A percentile compares a stretch with the other conserved stretches of the same genome.
Evolutionary conservation across 2,329 filamentous ascomycete genomes (phyloP).

Genomic region (Raffaelea arxii): DNA sequence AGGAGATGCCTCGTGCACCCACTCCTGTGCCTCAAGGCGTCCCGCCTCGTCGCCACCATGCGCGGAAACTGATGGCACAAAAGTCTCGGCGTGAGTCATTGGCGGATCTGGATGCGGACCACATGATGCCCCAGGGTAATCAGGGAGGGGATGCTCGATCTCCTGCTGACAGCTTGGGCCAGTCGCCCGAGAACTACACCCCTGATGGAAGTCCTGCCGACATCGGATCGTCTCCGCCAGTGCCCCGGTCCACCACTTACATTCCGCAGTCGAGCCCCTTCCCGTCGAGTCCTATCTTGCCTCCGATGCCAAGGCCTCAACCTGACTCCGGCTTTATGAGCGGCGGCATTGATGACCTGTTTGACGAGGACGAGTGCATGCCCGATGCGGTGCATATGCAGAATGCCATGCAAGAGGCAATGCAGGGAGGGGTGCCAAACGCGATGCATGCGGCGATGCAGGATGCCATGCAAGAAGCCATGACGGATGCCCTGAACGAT

Average conservation of each 20-base stretch:
- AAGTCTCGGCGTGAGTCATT: constrained; percentile 51
- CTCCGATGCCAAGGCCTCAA: constrained; percentile 50
- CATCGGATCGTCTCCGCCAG: constrained; percentile 83
- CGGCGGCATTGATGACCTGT: constrained; percentile 59
- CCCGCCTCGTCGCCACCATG: constrained; percentile 18
- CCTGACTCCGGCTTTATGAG: constrained; percentile 80
- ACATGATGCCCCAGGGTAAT: constrained; percentile 24
- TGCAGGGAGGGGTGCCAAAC: no score
- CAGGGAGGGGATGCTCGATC: constrained; percentile 48
- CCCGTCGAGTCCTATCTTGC: constrained; percentile 71
- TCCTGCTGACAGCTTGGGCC: constrained; percentile 40
- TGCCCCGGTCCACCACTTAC: constrained; percentile 52
- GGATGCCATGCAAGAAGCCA: no score
- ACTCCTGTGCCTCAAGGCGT: constrained; percentile 58
- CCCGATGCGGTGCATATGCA: no score
- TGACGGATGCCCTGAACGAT: no score
- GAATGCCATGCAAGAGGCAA: constrained; percentile 4
- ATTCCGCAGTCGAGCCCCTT: constrained; percentile 48
- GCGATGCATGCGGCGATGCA: no score
- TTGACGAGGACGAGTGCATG: constrained; percentile 47
- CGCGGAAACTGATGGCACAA: constrained; percentile 24
- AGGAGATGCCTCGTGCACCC: constrained; percentile 66
- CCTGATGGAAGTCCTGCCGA: constrained; percentile 64
- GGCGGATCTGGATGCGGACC: constrained; percentile 20
- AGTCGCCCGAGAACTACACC: constrained; percentile 39